These are phyloP conservation scores for Irpex sp. DNA, from an alignment of 1,284 basidiomycete species.

Conservation along the genomic window DNA sequence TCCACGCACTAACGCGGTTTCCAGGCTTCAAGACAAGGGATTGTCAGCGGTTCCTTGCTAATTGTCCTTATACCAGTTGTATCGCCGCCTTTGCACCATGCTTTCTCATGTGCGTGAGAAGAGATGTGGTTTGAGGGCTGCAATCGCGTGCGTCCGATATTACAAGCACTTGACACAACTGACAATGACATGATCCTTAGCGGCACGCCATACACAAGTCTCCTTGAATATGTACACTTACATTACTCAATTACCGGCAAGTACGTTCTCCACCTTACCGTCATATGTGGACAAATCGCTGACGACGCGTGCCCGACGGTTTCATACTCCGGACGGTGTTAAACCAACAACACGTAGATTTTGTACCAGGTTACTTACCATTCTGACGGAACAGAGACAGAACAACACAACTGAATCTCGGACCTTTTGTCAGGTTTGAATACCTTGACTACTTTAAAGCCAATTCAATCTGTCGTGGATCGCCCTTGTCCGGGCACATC, in stretches of 20 bases:
- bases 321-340: too few relatives aligned
- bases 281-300: neutral
- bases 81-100: neutral
- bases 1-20: neutral
- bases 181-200: neutral
- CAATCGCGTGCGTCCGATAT: neutral
- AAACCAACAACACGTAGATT: neutral
- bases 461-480: neutral
- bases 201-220: neutral
- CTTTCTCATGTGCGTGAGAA: conserved; percentile 1
- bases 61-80: neutral
- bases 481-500: neutral
- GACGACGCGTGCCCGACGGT: neutral
- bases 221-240: neutral
- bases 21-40: neutral
- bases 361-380: neutral
- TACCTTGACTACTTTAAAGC: neutral
- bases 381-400: neutral
- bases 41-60: neutral
- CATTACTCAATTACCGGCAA: neutral
- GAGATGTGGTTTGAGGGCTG: neutral
- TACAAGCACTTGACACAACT: neutral
- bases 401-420: neutral
- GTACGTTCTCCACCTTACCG: neutral
- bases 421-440: neutral